Conservation (phyloP, 345 rosid genomes). For the Boechera stricta region DNA sequence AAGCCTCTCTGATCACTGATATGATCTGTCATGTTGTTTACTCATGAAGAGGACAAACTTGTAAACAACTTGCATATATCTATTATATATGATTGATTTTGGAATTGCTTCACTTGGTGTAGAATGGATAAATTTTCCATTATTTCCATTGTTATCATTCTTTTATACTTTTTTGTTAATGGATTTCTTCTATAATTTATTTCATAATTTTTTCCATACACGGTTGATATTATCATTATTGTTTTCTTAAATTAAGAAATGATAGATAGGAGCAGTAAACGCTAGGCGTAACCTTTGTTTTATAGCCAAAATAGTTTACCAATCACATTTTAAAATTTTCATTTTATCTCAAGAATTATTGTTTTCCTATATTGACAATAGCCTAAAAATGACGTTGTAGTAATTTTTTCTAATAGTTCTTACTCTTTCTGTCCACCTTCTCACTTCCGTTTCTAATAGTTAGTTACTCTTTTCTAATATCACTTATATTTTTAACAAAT, state of each 20-base stretch:
- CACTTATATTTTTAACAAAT: too few relatives aligned
- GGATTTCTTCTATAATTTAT: not conserved
- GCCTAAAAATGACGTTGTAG: not conserved
- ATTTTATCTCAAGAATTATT: too few relatives aligned
- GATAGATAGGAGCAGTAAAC: not conserved
- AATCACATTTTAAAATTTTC: not conserved
- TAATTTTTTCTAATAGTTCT: not conserved
- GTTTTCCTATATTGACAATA: not conserved
- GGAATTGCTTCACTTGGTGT: slow-evolving; percentile 13
- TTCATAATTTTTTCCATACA: not conserved
- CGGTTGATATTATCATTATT: not conserved
- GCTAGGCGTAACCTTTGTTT: not conserved
- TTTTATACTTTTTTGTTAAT: not conserved
- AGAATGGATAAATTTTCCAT: not conserved
- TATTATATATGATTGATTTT: slow-evolving; percentile 1
- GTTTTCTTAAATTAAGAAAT: not conserved
- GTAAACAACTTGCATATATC: slow-evolving; percentile 27
- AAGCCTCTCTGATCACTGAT: slow-evolving; percentile 34
- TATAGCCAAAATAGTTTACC: not conserved
- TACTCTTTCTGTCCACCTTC: too few relatives aligned
- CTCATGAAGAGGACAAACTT: slow-evolving; percentile 14
- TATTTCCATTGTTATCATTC: not conserved
- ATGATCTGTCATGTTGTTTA: slow-evolving; percentile 33
- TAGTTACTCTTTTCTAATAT: too few relatives aligned
- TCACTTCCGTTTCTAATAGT: too few relatives aligned